Conservation (phyloP, 2,329 filamentous ascomycete genomes). For the Penicillium sp. region DNA sequence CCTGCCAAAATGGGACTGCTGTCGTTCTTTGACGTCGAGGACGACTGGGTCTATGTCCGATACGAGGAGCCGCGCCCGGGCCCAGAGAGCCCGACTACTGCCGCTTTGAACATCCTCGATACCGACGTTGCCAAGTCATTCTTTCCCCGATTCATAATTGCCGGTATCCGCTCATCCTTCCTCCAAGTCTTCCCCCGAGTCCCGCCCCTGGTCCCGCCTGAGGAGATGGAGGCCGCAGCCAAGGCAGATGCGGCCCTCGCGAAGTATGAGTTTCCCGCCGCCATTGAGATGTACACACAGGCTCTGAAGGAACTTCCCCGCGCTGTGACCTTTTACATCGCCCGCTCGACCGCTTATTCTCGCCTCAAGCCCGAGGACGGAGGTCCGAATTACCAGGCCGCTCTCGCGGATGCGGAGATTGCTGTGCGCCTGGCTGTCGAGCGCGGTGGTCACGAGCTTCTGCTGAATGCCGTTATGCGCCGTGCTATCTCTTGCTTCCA, state of each 20-base stretch:
- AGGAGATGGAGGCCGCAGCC: conserved; percentile 54
- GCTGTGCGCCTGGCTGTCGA: conserved; percentile 64
- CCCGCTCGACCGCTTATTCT: conserved; percentile 77
- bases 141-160: too few species aligned
- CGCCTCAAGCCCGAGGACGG: conserved; percentile 57
- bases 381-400: conserved; percentile 44
- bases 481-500: conserved; percentile 74
- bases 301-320: conserved; percentile 64
- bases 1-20: too few species aligned
- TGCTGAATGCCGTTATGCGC: conserved; percentile 79
- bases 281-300: conserved; percentile 67
- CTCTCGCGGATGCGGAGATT: conserved; percentile 69
- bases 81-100: too few species aligned
- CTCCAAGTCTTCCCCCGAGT: too few species aligned
- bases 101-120: too few species aligned
- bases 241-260: conserved; percentile 65
- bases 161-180: too few species aligned
- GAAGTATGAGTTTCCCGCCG: conserved; percentile 64
- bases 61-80: too few species aligned
- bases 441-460: conserved; percentile 72
- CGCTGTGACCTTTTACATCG: conserved; percentile 77
- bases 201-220: too few species aligned
- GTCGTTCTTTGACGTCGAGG: too few species aligned
- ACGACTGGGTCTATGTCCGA: too few species aligned
- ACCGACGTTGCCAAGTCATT: too few species aligned